Conservation (phyloP, 2,329 filamentous ascomycete species). For the Thielaviopsis musarum region DNA sequence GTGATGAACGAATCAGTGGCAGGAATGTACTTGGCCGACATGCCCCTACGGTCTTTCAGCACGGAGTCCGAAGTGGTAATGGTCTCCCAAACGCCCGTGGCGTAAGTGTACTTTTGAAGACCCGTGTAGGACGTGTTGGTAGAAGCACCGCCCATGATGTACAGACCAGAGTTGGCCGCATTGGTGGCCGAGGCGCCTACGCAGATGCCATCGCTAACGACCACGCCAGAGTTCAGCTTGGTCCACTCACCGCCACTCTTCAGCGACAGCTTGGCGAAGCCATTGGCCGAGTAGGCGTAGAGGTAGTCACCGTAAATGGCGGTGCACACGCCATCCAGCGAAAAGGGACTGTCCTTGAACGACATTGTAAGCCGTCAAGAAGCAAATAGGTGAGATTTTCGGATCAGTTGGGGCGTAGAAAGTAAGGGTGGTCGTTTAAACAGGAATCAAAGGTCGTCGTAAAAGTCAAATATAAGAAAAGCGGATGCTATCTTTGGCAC, state of each 20-base stretch:
- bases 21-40: slow-evolving; percentile 60
- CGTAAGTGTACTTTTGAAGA: slow-evolving; percentile 49
- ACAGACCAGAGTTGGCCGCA: slow-evolving; percentile 46
- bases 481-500: slow-evolving; percentile 3
- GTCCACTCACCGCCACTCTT: slow-evolving; percentile 56
- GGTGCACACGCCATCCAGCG: slow-evolving; percentile 65
- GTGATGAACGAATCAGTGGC: slow-evolving; percentile 56
- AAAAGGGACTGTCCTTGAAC: slow-evolving; percentile 24
- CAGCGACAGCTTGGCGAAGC: slow-evolving; percentile 59
- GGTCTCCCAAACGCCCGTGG: slow-evolving; percentile 35
- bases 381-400: neutral
- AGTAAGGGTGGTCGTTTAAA: neutral
- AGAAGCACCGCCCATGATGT: slow-evolving; percentile 60
- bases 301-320: slow-evolving; percentile 66
- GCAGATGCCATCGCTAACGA: slow-evolving; percentile 61
- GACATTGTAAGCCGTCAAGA: slow-evolving; percentile 2
- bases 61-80: slow-evolving; percentile 29
- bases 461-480: neutral
- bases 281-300: slow-evolving; percentile 62
- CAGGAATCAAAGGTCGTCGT: neutral
- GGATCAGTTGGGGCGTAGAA: neutral
- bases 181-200: slow-evolving; percentile 51
- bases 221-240: slow-evolving; percentile 43
- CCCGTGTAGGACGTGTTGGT: slow-evolving; percentile 44
- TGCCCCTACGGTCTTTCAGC: slow-evolving; percentile 53